A percentile compares a stretch with the other conserved stretches of the same genome.
phyloP scores from a whole-genome alignment of 352 stramenopile species.

The Thalassiosira mediterranea region DNA sequence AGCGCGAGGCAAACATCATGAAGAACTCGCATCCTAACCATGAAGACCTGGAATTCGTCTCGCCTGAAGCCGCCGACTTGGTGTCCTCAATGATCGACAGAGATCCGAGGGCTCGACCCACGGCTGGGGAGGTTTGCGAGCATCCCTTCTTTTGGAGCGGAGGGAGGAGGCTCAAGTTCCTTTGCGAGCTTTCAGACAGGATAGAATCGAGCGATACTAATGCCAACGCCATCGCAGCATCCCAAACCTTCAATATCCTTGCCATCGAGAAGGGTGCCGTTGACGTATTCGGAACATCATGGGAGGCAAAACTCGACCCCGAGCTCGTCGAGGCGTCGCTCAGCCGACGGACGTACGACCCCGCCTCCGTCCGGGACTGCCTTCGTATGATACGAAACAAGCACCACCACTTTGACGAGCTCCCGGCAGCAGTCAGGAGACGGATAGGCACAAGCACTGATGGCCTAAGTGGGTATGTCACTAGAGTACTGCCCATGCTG shows the following conservation, averaged over 20 bases:
- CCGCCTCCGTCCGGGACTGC: constrained; percentile 81
- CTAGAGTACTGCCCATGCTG: constrained; percentile 80
- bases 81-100: constrained; percentile 78
- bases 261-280: constrained; percentile 75
- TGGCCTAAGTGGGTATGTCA: constrained; percentile 80
- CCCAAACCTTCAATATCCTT: constrained; percentile 54
- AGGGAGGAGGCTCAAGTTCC: constrained; percentile 80
- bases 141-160: constrained; percentile 88
- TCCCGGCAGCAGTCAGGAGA: constrained; percentile 68
- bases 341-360: constrained; percentile 86
- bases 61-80: constrained; percentile 81
- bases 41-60: constrained; percentile 64
- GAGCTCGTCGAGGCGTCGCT: constrained; percentile 82
- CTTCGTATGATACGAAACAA: constrained; percentile 88
- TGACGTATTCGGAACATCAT: constrained; percentile 82
- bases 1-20: constrained; percentile 87
- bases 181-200: constrained; percentile 87
- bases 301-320: constrained; percentile 82
- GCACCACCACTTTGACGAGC: constrained; percentile 87
- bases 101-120: constrained; percentile 81
- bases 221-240: too few relatives aligned
- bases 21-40: constrained; percentile 69
- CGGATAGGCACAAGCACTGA: constrained; percentile 60
- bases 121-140: constrained; percentile 81
- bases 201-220: constrained; percentile 66